phyloP scores from a whole-genome alignment of 2,329 filamentous ascomycete species.

The Curvularia sp. region DNA sequence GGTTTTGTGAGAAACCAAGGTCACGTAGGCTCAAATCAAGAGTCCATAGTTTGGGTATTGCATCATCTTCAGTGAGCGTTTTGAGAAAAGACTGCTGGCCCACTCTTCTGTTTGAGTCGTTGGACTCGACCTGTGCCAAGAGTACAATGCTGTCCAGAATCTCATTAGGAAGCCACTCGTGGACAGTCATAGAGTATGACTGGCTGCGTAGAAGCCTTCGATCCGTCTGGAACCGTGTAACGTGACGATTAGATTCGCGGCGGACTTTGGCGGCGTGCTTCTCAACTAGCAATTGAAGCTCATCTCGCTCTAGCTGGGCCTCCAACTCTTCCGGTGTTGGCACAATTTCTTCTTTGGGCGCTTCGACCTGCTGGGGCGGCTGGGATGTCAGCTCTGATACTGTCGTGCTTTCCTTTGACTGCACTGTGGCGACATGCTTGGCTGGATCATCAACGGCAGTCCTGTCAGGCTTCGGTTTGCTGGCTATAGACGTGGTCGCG shows the following conservation, averaged over 20 bases:
- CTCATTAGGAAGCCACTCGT: conserved; percentile 82
- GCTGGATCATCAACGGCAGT: conserved; percentile 26
- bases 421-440: conserved; percentile 13
- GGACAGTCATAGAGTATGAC: conserved; percentile 73
- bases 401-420: conserved; percentile 27
- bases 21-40: conserved; percentile 75
- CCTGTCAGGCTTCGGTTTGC: conserved; percentile 68
- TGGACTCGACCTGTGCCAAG: conserved; percentile 70
- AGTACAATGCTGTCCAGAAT: conserved; percentile 79
- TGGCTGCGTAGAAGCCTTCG: conserved; percentile 80
- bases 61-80: conserved; percentile 73
- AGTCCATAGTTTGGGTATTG: conserved; percentile 83
- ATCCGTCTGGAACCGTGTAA: conserved; percentile 81
- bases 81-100: conserved; percentile 51
- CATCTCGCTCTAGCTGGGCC: conserved; percentile 85
- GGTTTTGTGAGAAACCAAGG: conserved; percentile 67
- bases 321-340: conserved; percentile 87
- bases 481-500: conserved; percentile 90
- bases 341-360: conserved; percentile 51
- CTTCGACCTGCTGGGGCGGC: conserved; percentile 16
- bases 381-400: conserved; percentile 15
- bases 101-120: conserved; percentile 59
- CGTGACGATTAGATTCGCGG: conserved; percentile 79
- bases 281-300: conserved; percentile 86
- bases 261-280: conserved; percentile 80